Percentiles rank a stretch among this genome's conserved stretches.
Conservation (phyloP, 2,329 filamentous ascomycete species). For the Biscogniauxia marginata region DNA sequence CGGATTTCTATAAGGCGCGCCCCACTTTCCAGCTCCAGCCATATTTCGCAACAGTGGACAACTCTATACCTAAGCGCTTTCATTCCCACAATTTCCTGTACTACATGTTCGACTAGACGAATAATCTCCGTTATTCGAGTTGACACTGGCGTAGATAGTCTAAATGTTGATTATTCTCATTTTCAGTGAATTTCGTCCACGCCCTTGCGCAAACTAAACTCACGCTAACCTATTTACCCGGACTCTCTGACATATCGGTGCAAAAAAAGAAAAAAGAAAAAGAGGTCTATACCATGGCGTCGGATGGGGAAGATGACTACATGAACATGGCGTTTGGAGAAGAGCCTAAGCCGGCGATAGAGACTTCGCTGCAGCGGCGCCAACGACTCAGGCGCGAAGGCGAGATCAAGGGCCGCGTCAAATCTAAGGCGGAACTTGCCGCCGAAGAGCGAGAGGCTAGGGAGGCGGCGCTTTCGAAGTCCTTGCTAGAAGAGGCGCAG, state of each 20-base stretch:
- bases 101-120: background rate
- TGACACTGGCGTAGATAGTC: background rate
- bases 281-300: constrained; percentile 16
- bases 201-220: too few relatives aligned
- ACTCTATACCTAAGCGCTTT: background rate
- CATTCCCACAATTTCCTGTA: background rate
- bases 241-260: background rate
- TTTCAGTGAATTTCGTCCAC: too few relatives aligned
- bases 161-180: background rate
- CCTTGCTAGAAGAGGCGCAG: constrained; percentile 55
- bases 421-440: constrained; percentile 82
- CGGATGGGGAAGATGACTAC: constrained; percentile 82
- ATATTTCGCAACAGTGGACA: background rate
- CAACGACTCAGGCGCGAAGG: constrained; percentile 59
- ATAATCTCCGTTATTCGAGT: background rate
- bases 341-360: constrained; percentile 48
- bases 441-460: constrained; percentile 69
- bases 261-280: background rate
- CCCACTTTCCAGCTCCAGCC: background rate
- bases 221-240: too few relatives aligned
- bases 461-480: constrained; percentile 73
- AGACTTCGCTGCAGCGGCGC: constrained; percentile 55
- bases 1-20: background rate
- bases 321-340: constrained; percentile 93
- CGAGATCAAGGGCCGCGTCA: constrained; percentile 64